Conservation (phyloP, 371 early-diverging fungal genomes). For the Rhizomucor miehei region DNA sequence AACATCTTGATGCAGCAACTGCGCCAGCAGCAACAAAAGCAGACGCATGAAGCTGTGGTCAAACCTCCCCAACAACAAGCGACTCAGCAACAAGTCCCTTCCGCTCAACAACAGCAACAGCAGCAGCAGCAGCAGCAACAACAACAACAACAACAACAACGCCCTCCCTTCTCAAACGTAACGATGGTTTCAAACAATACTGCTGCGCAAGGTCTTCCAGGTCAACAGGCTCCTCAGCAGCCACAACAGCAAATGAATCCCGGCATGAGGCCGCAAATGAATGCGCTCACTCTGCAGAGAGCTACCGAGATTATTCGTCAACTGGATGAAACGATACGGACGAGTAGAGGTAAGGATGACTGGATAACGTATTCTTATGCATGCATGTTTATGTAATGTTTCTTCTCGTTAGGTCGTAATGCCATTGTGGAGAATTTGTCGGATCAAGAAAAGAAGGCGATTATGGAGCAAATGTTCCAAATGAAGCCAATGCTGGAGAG, state of each 20-base stretch:
- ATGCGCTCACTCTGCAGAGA: conserved; percentile 19
- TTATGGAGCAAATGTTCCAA: conserved; percentile 34
- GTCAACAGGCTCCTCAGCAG: conserved; percentile 14
- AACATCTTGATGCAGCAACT: conserved; percentile 12
- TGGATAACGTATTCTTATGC: too few relatives aligned
- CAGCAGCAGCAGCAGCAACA: conserved; percentile 23
- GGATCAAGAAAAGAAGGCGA: conserved; percentile 46
- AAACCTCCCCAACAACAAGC: conserved; percentile 16
- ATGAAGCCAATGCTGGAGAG: conserved; percentile 49
- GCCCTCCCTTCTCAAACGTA: conserved; percentile 9
- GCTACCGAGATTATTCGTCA: conserved; percentile 38
- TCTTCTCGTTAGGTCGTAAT: conserved; percentile 22
- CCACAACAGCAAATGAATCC: conserved; percentile 12
- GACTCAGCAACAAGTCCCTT: conserved; percentile 10
- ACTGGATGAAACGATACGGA: conserved; percentile 43
- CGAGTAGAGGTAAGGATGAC: conserved; percentile 34
- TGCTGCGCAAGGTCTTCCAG: conserved; percentile 10
- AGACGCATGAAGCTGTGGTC: conserved; percentile 18
- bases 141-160: conserved; percentile 17
- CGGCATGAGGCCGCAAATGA: conserved; percentile 3
- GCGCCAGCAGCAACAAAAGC: conserved; percentile 17
- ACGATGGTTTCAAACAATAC: conserved; percentile 8
- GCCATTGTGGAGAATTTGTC: conserved; percentile 28
- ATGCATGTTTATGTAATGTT: too few relatives aligned
- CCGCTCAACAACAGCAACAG: conserved; percentile 14